Base-by-base conservation (phyloP, 164 flowering plant species). In the Echeveria elegans region DNA sequence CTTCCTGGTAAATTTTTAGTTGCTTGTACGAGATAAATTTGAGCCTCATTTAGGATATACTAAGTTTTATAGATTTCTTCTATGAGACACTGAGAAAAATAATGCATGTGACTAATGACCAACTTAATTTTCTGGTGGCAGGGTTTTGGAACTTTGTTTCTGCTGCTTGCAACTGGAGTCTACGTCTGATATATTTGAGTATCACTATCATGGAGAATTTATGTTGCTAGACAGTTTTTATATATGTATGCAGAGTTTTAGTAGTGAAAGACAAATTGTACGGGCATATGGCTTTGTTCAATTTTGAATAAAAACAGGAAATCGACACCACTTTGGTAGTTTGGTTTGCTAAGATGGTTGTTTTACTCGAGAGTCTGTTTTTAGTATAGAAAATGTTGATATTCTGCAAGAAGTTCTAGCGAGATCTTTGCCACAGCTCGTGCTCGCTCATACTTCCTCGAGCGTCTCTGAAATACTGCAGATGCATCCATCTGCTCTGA, bases 371-470 rank as follows among this genome's bases (percentile, higher is more conserved):
- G 47, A 5, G 47, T 16, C 16, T 43, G 18, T 16, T 43, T 43
- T 1, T 43, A 11, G 19, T 43, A 14, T 43, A 43, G 18, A 41
- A 41, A 4, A 43, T 43, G 47, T 43, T 43, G 47, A 12, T 15
- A 43, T 43, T n/a, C 4, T 43, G 16, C 15, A 43, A 43, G 15
- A 7, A 29, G 61, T 24, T 30, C 79, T 73, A 82, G 41, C 71
- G 74, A 1, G 85, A 85, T 41, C 82, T 75, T 1, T 74, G 77
- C 82, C 82, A 77, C 23, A 76, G 76, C 9, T 83, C 85, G 69
- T 83, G 88, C 64, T 87, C 91, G 31, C 96, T 87, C 63, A 75
- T 68, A 40, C 82, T 87, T n/a, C 87, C 1, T 86, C 2, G 67
- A 72, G 65, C 76, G 81, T 72, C 74, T 76, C 61, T 70, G 77